Conservation (phyloP, 352 stramenopile species). For the Globisporangium paroecandrum region DNA sequence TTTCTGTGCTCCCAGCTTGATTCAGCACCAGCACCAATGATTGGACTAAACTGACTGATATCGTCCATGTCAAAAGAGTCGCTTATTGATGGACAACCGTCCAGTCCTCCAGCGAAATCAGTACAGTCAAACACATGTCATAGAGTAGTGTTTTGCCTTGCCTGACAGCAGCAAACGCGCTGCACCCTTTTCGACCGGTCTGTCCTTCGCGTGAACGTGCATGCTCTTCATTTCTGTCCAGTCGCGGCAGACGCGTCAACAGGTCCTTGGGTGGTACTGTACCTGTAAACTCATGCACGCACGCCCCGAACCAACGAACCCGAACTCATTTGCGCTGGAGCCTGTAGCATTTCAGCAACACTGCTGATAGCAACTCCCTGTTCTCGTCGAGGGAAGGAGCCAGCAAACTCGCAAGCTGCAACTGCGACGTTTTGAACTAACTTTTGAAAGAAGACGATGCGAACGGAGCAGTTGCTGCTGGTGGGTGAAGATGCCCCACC, state of each 20-base stretch:
- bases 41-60: not conserved
- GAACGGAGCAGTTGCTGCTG: not conserved
- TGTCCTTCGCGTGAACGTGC: not conserved
- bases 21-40: not conserved
- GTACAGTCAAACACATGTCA: not conserved
- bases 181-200: not conserved
- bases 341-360: too few relatives aligned
- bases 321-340: not conserved
- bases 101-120: not conserved
- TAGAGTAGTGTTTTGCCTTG: not conserved
- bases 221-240: not conserved
- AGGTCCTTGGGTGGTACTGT: not conserved
- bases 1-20: not conserved
- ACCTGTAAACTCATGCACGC: not conserved
- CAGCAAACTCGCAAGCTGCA: not conserved
- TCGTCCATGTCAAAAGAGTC: not conserved
- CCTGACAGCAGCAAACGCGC: not conserved
- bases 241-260: not conserved
- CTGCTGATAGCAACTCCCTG: too few relatives aligned
- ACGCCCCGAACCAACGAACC: not conserved
- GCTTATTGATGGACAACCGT: not conserved
- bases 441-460: not conserved
- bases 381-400: too few relatives aligned
- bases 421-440: not conserved
- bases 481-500: too few relatives aligned